phyloP scores from a whole-genome alignment of 2,329 filamentous ascomycete species.

The Fusarium cicatricum region DNA sequence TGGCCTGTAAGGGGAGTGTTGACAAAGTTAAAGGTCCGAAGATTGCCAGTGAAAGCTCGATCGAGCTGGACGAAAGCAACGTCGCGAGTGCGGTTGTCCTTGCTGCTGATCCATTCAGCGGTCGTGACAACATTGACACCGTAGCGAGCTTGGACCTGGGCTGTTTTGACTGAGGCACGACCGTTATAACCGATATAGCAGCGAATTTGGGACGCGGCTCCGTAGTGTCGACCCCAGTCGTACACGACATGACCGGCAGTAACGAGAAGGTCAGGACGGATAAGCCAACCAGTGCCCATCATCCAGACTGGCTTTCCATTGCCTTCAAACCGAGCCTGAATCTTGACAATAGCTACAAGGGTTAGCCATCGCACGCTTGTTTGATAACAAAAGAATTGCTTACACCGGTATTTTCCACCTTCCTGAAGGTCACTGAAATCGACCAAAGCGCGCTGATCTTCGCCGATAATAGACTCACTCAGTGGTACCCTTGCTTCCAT shows the following conservation, averaged over 20 bases:
- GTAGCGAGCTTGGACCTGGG: no score
- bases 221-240: slow-evolving; percentile 30
- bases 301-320: slow-evolving; percentile 17
- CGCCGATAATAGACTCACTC: slow-evolving; percentile 25
- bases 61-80: slow-evolving; percentile 41
- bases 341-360: slow-evolving; percentile 32
- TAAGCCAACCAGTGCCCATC: slow-evolving; percentile 38
- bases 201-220: slow-evolving; percentile 40
- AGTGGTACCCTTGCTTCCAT: slow-evolving; percentile 4
- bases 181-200: slow-evolving; percentile 49
- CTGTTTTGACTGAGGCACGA: no score
- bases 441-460: slow-evolving; percentile 14
- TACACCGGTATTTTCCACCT: slow-evolving; percentile 28
- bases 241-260: slow-evolving; percentile 38
- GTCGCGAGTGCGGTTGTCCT: slow-evolving; percentile 30
- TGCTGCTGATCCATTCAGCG: slow-evolving; percentile 27
- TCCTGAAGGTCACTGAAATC: slow-evolving; percentile 16
- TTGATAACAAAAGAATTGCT: no score
- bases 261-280: slow-evolving; percentile 31
- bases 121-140: no score
- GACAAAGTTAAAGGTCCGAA: slow-evolving; percentile 32
- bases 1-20: slow-evolving; percentile 17
- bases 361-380: no score
- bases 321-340: slow-evolving; percentile 23
- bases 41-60: slow-evolving; percentile 35